Conservation (phyloP, 306 rosid genomes). For the Citrullus mucosospermus region DNA sequence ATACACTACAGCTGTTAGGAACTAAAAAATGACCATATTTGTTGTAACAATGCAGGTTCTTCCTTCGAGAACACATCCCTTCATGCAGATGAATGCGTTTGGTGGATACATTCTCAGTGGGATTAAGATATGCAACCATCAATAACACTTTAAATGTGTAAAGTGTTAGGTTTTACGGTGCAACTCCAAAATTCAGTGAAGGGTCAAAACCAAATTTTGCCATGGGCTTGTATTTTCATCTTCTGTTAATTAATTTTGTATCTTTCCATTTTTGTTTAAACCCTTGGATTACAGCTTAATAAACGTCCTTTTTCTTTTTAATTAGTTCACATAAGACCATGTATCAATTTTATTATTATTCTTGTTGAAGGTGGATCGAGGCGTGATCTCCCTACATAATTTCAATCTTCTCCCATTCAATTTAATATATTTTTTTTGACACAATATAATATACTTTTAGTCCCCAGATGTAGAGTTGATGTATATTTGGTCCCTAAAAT, state of each 20-base stretch:
- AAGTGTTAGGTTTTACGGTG: not conserved
- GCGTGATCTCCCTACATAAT: not conserved
- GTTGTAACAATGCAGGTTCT: constrained; percentile 46
- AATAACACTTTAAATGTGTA: not conserved
- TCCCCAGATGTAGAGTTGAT: too few species aligned
- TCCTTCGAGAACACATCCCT: constrained; percentile 89
- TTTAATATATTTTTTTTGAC: too few species aligned
- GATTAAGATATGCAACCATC: constrained; percentile 45
- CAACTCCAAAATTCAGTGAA: not conserved
- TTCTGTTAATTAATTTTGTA: not conserved
- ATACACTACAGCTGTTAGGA: too few species aligned
- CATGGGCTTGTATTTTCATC: not conserved
- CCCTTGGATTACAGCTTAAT: not conserved
- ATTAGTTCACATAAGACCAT: not conserved
- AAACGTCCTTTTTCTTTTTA: not conserved
- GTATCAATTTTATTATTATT: not conserved
- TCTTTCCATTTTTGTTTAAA: not conserved
- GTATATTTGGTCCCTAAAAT: too few species aligned
- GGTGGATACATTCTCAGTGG: constrained; percentile 93
- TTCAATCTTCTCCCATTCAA: too few species aligned
- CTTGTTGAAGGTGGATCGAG: not conserved
- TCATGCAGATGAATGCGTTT: constrained; percentile 82
- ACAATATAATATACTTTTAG: too few species aligned
- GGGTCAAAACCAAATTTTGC: not conserved
- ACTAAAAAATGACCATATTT: not conserved